These are phyloP conservation scores for Athelia sp. DNA, from an alignment of 1,284 basidiomycete species.

Conservation along the genomic window DNA sequence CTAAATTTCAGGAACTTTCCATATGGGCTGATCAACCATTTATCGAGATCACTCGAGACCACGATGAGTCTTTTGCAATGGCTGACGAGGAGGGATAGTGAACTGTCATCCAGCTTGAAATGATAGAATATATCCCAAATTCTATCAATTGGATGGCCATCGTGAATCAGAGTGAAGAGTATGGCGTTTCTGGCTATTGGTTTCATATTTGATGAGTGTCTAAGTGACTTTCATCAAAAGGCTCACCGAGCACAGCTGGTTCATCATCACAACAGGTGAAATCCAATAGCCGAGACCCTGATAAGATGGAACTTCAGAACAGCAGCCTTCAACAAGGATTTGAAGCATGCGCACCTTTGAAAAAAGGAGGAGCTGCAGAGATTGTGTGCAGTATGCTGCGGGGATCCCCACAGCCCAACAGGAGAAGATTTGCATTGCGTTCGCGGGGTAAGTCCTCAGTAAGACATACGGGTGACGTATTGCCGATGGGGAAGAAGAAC, in stretches of 20 bases:
- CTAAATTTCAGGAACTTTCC: conserved; percentile 30
- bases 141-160: conserved; percentile 14
- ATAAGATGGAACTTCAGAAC: neutral
- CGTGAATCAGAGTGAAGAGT: conserved; percentile 29
- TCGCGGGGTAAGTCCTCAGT: conserved; percentile 44
- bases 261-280: conserved; percentile 60
- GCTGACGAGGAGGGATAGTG: conserved; percentile 30
- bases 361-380: conserved; percentile 5
- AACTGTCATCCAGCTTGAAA: conserved; percentile 39
- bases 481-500: conserved; percentile 55
- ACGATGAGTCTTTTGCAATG: conserved; percentile 43
- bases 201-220: neutral
- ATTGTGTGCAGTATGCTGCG: conserved; percentile 51
- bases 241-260: conserved; percentile 48
- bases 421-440: conserved; percentile 37
- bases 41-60: conserved; percentile 27
- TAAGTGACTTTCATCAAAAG: neutral
- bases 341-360: conserved; percentile 6
- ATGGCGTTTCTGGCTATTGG: conserved; percentile 38
- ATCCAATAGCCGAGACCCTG: conserved; percentile 38
- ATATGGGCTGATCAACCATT: conserved; percentile 41
- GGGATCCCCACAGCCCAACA: conserved; percentile 56
- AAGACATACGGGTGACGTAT: conserved; percentile 46
- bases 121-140: conserved; percentile 60
- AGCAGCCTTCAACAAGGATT: neutral